Conservation (phyloP, 1,139 yeast species). For the Starmera stellimalicola region DNA sequence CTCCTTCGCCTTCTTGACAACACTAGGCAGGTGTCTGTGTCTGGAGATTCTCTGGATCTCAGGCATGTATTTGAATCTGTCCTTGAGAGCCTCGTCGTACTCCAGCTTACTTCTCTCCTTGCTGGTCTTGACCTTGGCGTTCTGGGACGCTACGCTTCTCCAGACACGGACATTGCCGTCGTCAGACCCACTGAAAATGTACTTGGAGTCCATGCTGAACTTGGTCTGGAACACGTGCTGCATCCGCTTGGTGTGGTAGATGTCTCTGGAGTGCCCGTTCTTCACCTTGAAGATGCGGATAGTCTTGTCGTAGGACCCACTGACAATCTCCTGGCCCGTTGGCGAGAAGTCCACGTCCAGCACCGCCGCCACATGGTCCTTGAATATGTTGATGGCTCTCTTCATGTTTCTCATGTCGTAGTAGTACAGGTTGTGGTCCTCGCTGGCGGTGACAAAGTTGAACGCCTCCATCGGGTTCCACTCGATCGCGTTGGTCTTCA, state of each 20-base stretch:
- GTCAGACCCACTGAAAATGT: slow-evolving; percentile 85
- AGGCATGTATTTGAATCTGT: slow-evolving; percentile 92
- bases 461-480: slow-evolving; percentile 99
- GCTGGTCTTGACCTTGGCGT: slow-evolving; percentile 73
- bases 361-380: slow-evolving; percentile 95
- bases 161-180: slow-evolving; percentile 93
- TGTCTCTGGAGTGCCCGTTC: slow-evolving; percentile 89
- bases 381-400: slow-evolving; percentile 72
- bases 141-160: slow-evolving; percentile 81
- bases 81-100: slow-evolving; percentile 85
- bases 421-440: slow-evolving; percentile 88
- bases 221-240: slow-evolving; percentile 83
- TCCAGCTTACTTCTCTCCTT: slow-evolving; percentile 78
- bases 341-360: slow-evolving; percentile 94
- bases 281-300: slow-evolving; percentile 66
- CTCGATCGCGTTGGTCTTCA: slow-evolving; percentile 77
- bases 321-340: slow-evolving; percentile 91
- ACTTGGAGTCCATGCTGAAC: slow-evolving; percentile 81
- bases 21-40: slow-evolving; percentile 86
- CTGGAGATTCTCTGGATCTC: slow-evolving; percentile 83
- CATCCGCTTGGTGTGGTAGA: slow-evolving; percentile 96
- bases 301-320: slow-evolving; percentile 93
- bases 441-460: slow-evolving; percentile 84
- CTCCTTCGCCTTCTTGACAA: slow-evolving; percentile 81
- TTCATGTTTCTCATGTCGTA: slow-evolving; percentile 94